Evolutionary conservation across 352 stramenopile genomes (phyloP), one percentile per base, ranked within the genome.

Genomic region (Thalassiosira mediterranea): DNA sequence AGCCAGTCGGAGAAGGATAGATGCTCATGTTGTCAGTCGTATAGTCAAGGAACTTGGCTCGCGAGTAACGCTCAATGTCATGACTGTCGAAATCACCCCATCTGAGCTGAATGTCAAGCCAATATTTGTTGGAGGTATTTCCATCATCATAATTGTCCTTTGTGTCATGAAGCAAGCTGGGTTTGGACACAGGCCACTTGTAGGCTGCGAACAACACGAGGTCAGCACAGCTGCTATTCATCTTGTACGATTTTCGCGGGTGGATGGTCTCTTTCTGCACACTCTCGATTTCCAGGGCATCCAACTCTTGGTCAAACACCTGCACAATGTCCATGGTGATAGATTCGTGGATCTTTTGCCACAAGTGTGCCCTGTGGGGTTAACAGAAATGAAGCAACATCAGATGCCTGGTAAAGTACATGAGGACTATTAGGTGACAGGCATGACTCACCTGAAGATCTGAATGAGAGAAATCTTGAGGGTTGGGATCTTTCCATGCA

Each of bases 401-500:
- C n/a, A n/a, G n/a, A 49, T 13, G 34, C 13, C 13, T 7, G 34
- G 34, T 42, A 7, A 42, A 42, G 13, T 42, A 13, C 34, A 42
- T 13, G 34, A 13, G 34, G 13, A 7, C 13, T 42, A 13, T 42
- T 42, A 42, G 34, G 3, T 4, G 2, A 42, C 34, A 42, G 34
- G 7, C 34, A 42, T 13, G 34, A 28, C 72, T 75, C 26, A 81
- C 72, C 72, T 72, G 72, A 92, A 94, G 64, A 94, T 92, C 79
- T 95, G 91, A 81, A 95, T 95, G 11, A 96, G 69, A 44, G 95
- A 98, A 62, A 99, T 99, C 91, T 99, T 99, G 31, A 99, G 91
- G n/a, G 97, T 99, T 44, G 97, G 97, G 82, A 99, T 99, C 82
- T 99, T 99, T 56, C 97, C 97, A 91, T 99, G 97, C 97, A 99